These are phyloP conservation scores for Pulveroboletus sp. DNA, from an alignment of 768 basidiomycete species.

Conservation along the genomic window DNA sequence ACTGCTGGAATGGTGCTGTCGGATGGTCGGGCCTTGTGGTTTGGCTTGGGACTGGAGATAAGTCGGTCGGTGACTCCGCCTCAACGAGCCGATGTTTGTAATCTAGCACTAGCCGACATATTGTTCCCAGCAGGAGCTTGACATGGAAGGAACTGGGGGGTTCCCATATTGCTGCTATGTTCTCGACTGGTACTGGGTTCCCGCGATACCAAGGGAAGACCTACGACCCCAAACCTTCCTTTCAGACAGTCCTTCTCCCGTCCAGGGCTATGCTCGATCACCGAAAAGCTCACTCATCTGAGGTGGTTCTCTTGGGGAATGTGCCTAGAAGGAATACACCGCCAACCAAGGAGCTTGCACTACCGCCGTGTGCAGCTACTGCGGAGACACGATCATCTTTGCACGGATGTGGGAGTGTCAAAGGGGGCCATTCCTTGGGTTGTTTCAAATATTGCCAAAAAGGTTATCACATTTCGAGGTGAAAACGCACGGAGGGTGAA, in stretches of 20 bases:
- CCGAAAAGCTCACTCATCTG: not conserved
- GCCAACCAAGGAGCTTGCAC: not conserved
- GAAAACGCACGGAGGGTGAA: not conserved
- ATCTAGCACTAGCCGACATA: not conserved
- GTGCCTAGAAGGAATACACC: not conserved
- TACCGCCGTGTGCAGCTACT: not conserved
- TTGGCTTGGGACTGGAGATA: no score
- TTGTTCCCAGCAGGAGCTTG: not conserved
- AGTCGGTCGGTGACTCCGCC: not conserved
- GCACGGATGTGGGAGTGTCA: not conserved
- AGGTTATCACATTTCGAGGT: no score
- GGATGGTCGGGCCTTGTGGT: no score
- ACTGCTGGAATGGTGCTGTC: no score
- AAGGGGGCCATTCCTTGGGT: not conserved
- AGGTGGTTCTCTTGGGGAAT: not conserved
- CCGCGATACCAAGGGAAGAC: not conserved
- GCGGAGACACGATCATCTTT: not conserved
- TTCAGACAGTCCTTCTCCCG: not conserved
- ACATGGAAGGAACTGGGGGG: constrained; percentile 4
- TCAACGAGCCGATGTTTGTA: not conserved
- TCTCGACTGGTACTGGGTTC: not conserved
- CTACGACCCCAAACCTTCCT: no score
- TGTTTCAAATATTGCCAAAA: not conserved
- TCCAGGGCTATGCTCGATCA: not conserved
- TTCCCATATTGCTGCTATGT: not conserved